Evolutionary conservation across 2,329 filamentous ascomycete genomes (phyloP).

Genomic region (Aspergillus tanneri): DNA sequence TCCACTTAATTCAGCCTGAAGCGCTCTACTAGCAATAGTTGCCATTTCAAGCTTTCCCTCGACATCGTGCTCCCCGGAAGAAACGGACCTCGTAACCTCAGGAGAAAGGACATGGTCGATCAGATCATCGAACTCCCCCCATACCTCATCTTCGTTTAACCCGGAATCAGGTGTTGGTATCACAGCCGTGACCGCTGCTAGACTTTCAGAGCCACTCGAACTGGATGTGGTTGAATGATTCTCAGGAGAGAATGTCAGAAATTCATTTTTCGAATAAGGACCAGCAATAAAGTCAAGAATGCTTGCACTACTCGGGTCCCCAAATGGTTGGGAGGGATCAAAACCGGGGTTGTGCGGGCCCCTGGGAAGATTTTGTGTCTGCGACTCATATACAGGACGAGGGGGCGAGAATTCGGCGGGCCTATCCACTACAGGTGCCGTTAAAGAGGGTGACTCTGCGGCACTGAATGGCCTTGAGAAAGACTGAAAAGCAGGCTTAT

Average conservation of each 20-base stretch:
- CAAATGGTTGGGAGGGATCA: constrained; percentile 35
- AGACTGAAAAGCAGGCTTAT: constrained; percentile 69
- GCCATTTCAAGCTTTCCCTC: constrained; percentile 38
- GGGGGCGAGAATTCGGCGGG: constrained; percentile 25
- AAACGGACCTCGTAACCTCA: constrained; percentile 27
- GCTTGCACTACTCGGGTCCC: constrained; percentile 31
- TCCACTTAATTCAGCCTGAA: constrained; percentile 38
- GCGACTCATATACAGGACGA: constrained; percentile 7
- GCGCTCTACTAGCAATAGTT: constrained; percentile 39
- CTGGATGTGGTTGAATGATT: constrained; percentile 69
- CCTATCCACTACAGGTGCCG: constrained; percentile 27
- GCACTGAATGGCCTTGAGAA: constrained; percentile 79
- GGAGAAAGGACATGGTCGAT: constrained; percentile 67
- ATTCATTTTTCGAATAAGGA: constrained; percentile 55
- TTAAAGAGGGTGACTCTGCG: constrained; percentile 45
- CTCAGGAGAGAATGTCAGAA: constrained; percentile 70
- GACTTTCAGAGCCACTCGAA: constrained; percentile 64
- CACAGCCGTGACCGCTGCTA: constrained; percentile 64
- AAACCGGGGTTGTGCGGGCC: constrained; percentile 9
- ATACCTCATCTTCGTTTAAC: constrained; percentile 79
- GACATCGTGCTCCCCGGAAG: constrained; percentile 15
- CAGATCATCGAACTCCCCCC: constrained; percentile 91
- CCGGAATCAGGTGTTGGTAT: constrained; percentile 62
- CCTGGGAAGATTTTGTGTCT: not conserved
- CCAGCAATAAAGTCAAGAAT: constrained; percentile 37